A percentile compares a stretch with the other conserved stretches of the same genome.
phyloP scores from a whole-genome alignment of 1,139 yeast genomes.

The Hyphopichia fennica region DNA sequence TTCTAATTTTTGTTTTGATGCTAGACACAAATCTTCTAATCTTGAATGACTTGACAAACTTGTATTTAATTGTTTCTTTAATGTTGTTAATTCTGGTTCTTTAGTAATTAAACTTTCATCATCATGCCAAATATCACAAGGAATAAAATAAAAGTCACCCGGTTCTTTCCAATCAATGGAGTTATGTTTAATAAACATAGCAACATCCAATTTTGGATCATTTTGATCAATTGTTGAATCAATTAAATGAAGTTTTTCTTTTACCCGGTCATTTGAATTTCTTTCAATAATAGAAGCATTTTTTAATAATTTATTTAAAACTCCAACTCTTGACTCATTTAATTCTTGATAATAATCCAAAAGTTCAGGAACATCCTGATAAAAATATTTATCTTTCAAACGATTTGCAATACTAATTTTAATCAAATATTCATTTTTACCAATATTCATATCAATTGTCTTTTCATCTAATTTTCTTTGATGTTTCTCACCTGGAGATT shows the following conservation, averaged over 20 bases:
- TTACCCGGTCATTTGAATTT: slow-evolving; percentile 52
- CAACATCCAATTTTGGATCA: slow-evolving; percentile 71
- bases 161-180: slow-evolving; percentile 79
- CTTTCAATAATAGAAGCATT: slow-evolving; percentile 67
- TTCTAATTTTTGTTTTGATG: slow-evolving; percentile 51
- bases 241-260: slow-evolving; percentile 52
- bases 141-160: slow-evolving; percentile 76
- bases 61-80: slow-evolving; percentile 59
- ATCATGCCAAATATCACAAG: slow-evolving; percentile 96
- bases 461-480: slow-evolving; percentile 60
- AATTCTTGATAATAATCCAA: slow-evolving; percentile 84
- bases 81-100: slow-evolving; percentile 62
- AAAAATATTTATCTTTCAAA: slow-evolving; percentile 86
- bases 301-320: slow-evolving; percentile 68
- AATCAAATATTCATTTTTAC: slow-evolving; percentile 80
- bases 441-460: slow-evolving; percentile 78
- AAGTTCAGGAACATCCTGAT: slow-evolving; percentile 91
- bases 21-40: slow-evolving; percentile 43
- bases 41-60: slow-evolving; percentile 48
- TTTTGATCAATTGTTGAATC: slow-evolving; percentile 68
- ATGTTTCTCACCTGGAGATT: slow-evolving; percentile 56
- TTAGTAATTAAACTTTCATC: slow-evolving; percentile 74
- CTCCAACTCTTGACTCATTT: slow-evolving; percentile 74
- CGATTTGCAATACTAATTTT: slow-evolving; percentile 84
- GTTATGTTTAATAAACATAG: slow-evolving; percentile 94